Evolutionary conservation across 768 basidiomycete genomes (phyloP).

Genomic region (Mycena galopus): DNA sequence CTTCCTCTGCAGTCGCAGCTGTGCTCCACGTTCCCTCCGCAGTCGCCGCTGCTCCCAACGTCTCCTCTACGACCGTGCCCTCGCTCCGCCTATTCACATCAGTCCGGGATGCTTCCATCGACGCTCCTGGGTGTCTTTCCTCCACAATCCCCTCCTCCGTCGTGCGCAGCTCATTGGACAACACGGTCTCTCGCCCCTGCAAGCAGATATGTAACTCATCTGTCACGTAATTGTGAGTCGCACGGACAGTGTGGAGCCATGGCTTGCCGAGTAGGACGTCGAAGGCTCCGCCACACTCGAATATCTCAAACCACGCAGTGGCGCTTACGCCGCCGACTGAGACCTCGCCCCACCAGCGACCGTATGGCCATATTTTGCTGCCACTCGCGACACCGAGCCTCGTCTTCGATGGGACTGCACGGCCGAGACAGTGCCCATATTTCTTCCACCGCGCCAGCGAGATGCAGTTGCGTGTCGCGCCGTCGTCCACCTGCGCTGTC

Average conservation of each 20-base stretch:
- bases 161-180: constrained; percentile 1
- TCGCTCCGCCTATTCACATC: too few species aligned
- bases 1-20: too few species aligned
- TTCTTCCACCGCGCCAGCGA: constrained; percentile 15
- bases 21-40: too few species aligned
- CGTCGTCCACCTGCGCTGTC: constrained; percentile 20
- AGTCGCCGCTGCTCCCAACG: too few species aligned
- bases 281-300: constrained; percentile 13
- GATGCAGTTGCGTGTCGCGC: constrained; percentile 18
- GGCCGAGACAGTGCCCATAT: constrained; percentile 18
- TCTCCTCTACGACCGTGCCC: too few species aligned
- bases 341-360: constrained; percentile 24
- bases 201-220: constrained; percentile 20
- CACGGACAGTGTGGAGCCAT: constrained; percentile 24
- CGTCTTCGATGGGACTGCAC: background rate
- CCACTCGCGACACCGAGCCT: constrained; percentile 17
- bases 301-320: constrained; percentile 21
- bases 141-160: background rate
- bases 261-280: constrained; percentile 27
- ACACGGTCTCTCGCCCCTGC: background rate
- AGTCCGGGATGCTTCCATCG: background rate
- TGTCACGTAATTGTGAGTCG: constrained; percentile 17
- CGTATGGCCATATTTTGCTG: background rate
- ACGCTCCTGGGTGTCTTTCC: background rate
- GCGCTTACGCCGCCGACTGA: background rate